These are phyloP conservation scores for Exophiala phaeomuriformis DNA, from an alignment of 2,329 filamentous ascomycete genomes.

Conservation along the genomic window DNA sequence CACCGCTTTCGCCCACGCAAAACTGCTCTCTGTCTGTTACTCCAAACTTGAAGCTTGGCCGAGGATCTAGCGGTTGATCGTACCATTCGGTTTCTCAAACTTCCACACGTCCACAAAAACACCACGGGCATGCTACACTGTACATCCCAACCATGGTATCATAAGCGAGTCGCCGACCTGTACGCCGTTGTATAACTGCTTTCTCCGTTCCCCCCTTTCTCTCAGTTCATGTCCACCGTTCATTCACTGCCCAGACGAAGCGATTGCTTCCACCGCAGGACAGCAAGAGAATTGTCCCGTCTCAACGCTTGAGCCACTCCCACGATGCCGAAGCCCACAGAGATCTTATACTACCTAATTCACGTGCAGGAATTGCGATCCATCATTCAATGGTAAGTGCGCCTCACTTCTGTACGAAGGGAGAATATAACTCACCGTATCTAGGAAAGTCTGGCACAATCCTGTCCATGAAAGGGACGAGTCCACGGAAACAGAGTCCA, in stretches of 20 bases:
- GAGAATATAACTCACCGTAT: slow-evolving; percentile 1
- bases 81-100: slow-evolving; percentile 15
- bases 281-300: neutral
- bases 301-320: neutral
- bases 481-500: slow-evolving; percentile 63
- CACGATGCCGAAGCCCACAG: slow-evolving; percentile 39
- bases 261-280: neutral
- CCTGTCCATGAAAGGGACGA: slow-evolving; percentile 78
- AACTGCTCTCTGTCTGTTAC: neutral
- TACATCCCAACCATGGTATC: neutral
- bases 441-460: slow-evolving; percentile 93
- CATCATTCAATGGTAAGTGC: slow-evolving; percentile 76
- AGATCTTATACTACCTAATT: slow-evolving; percentile 62
- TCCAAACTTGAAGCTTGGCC: neutral
- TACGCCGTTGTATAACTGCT: neutral
- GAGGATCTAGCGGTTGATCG: slow-evolving; percentile 2
- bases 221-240: neutral
- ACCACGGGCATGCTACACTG: neutral
- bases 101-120: slow-evolving; percentile 7
- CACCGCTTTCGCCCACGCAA: too few relatives aligned
- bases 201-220: neutral
- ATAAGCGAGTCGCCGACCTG: neutral
- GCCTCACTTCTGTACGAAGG: neutral
- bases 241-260: neutral
- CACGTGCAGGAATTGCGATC: slow-evolving; percentile 72